Conservation (phyloP, 805 yeast species). For the Candida glaebosa region DNA sequence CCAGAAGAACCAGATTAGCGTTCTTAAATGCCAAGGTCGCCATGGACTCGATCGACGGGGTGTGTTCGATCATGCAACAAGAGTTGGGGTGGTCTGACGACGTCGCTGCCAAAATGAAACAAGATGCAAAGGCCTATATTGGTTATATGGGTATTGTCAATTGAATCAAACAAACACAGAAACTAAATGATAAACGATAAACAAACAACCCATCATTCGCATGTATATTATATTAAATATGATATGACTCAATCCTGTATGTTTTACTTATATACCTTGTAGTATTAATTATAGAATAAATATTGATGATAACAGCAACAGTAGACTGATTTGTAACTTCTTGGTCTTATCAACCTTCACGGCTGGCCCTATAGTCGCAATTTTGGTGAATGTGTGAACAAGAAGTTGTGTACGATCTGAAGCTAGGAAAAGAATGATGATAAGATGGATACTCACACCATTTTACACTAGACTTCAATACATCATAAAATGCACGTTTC, state of each 20-base stretch:
- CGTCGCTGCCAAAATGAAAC: constrained; percentile 51
- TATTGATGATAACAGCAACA: no score
- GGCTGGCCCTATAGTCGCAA: no score
- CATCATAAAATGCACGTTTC: no score
- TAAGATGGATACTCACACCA: no score
- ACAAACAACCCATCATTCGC: background rate
- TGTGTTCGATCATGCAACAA: constrained; percentile 78
- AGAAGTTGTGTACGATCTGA: no score
- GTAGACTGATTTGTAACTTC: no score
- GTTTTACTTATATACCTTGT: background rate
- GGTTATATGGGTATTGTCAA: constrained; percentile 54
- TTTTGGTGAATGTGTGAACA: no score
- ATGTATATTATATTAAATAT: background rate
- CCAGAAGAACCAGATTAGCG: constrained; percentile 91
- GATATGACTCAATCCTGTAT: background rate
- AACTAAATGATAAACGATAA: background rate
- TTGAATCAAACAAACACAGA: background rate
- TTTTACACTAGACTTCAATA: no score
- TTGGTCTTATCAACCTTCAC: no score
- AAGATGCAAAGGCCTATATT: constrained; percentile 53
- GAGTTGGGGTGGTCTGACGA: constrained; percentile 71
- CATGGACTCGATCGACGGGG: constrained; percentile 72
- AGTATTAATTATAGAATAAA: background rate
- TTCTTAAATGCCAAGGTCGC: constrained; percentile 88
- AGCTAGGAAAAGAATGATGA: no score